Evolutionary conservation across 2,329 filamentous ascomycete genomes (phyloP), one percentile per base, ranked within the genome.

Genomic region (Tolypocladium amazonense): DNA sequence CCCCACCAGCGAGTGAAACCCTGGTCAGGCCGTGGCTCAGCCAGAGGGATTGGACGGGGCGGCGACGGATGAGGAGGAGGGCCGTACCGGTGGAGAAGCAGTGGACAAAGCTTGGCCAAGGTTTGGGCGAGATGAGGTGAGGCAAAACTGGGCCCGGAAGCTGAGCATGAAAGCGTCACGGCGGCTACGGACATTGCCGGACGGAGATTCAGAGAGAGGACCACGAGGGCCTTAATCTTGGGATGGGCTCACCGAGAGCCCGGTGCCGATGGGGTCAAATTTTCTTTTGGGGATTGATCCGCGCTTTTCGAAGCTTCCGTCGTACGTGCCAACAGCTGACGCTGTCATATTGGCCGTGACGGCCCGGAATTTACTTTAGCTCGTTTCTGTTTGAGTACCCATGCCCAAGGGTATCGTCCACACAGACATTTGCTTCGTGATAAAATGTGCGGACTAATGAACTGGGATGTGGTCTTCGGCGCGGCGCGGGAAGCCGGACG

Each of bases 41-140:
- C 39, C 25, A 43, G 52, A 55, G 27, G 50, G 50, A 33, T 53
- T 53, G 50, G 50, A n/a, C 50, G 50, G 50, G 50, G n/a, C 27
- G 8, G 50, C 27, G 18, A 12, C 57, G 25, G 37, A 27, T 38
- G 23, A 59, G 52, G 50, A 58, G 60, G 60, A 61, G 60, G 60
- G 60, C 58, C 60, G 60, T 58, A 60, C 58, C 60, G 60, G 60
- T 60, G 60, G 58, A 53, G 58, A 20, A 50, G 12, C 15, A 50
- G 47, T 50, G 47, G 47, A 15, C 8, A 30, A 30, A 30, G 47
- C 33, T 56, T n/a, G 37, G 35, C 47, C 54, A 41, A 41, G 54
- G 35, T 41, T 56, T 23, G 38, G 39, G 37, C 12, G 55, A 56
- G 39, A 56, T 56, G 37, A 27, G 27, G 37, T n/a, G 15, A 41